Conservation (phyloP, 164 flowering plant species). For the Aristolochia californica region DNA sequence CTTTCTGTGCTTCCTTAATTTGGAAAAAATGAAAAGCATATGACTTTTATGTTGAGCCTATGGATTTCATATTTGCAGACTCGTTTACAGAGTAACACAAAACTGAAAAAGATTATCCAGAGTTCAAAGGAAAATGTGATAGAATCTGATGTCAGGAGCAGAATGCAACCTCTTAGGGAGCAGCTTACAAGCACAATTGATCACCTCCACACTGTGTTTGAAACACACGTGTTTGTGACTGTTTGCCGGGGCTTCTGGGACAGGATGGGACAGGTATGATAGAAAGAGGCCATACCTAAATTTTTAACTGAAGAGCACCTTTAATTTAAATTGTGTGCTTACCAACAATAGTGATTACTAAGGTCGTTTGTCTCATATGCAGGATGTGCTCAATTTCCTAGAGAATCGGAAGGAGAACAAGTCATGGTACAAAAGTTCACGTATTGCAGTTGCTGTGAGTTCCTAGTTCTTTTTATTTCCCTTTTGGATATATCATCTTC, state of each 20-base stretch:
- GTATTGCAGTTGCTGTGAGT: conserved; percentile 73
- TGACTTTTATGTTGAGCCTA: background rate
- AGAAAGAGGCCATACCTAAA: background rate
- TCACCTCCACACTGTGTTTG: conserved; percentile 68
- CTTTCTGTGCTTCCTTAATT: background rate
- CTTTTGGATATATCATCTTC: no score
- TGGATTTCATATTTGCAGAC: conserved; percentile 33
- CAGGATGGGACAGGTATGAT: conserved; percentile 66
- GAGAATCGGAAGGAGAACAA: conserved; percentile 82
- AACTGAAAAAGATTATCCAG: conserved; percentile 75
- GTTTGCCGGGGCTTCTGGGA: conserved; percentile 89
- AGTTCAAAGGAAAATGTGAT: conserved; percentile 63
- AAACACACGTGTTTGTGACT: conserved; percentile 62
- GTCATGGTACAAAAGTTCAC: conserved; percentile 78
- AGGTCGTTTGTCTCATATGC: conserved; percentile 8
- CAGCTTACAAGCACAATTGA: conserved; percentile 52
- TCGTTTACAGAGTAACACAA: conserved; percentile 57
- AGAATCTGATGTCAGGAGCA: conserved; percentile 61
- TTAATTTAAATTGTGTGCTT: background rate
- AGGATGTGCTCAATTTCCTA: conserved; percentile 78
- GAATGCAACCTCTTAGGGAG: conserved; percentile 79
- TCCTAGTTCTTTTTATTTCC: background rate
- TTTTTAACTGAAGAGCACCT: background rate
- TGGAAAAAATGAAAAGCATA: no score
- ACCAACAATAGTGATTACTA: background rate